Conservation (phyloP, 2,329 filamentous ascomycete genomes). For the Phyllosticta ampelicida region DNA sequence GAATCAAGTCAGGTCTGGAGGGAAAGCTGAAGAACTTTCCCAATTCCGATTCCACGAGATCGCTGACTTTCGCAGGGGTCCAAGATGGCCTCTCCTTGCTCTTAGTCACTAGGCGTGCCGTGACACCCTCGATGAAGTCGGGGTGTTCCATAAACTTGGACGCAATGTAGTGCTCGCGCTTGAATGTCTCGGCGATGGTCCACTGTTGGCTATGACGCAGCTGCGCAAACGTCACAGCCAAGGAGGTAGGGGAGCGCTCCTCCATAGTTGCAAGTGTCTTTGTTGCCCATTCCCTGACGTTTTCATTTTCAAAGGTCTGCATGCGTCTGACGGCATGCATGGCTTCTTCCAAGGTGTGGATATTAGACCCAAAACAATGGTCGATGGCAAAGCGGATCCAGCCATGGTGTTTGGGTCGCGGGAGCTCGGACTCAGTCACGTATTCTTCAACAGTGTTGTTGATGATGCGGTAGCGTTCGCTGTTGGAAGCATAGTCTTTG, state of each 20-base stretch:
- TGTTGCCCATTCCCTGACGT: slow-evolving; percentile 62
- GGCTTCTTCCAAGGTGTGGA: slow-evolving; percentile 58
- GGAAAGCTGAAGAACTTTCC: slow-evolving; percentile 55
- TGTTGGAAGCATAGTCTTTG: slow-evolving; percentile 57
- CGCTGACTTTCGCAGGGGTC: slow-evolving; percentile 62
- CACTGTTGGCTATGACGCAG: slow-evolving; percentile 66
- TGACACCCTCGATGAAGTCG: slow-evolving; percentile 90
- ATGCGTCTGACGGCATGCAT: slow-evolving; percentile 49
- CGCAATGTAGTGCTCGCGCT: slow-evolving; percentile 75
- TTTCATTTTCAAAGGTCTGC: slow-evolving; percentile 30
- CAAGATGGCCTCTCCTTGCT: slow-evolving; percentile 56
- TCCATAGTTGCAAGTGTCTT: slow-evolving; percentile 66
- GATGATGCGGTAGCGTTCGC: slow-evolving; percentile 59
- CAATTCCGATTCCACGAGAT: slow-evolving; percentile 49
- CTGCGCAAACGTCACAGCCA: slow-evolving; percentile 75
- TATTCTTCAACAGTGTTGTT: slow-evolving; percentile 88
- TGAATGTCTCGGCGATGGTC: slow-evolving; percentile 77
- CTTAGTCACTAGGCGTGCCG: slow-evolving; percentile 65
- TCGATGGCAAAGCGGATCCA: slow-evolving; percentile 72
- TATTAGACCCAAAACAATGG: slow-evolving; percentile 41
- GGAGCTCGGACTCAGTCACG: slow-evolving; percentile 67
- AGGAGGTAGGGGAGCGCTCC: slow-evolving; percentile 71
- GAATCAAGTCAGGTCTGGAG: slow-evolving; percentile 38
- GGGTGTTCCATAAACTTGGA: slow-evolving; percentile 78
- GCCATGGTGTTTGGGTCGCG: slow-evolving; percentile 45